A percentile compares a stretch with the other conserved stretches of the same genome.
These are phyloP conservation scores for Helenozyma baotianmanensis DNA, from an alignment of 805 yeast species.

Conservation along the genomic window DNA sequence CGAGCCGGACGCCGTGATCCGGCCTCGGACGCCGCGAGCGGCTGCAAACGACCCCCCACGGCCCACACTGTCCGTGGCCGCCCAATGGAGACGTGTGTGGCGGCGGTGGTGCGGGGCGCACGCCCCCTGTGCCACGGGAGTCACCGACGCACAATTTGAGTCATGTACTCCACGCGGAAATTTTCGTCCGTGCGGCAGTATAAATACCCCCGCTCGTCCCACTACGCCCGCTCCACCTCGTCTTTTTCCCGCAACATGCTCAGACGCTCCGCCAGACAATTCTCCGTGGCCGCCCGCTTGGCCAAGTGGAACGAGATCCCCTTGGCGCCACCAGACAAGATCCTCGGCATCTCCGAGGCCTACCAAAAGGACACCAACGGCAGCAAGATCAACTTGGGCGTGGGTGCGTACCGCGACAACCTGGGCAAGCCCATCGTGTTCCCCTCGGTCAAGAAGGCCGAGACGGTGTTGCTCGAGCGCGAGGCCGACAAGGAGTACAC, in stretches of 20 bases:
- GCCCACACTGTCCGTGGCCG: too few species aligned
- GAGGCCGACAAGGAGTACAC: conserved; percentile 78
- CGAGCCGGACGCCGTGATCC: too few species aligned
- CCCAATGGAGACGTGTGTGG: neutral
- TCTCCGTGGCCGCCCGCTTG: conserved; percentile 15
- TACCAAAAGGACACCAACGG: conserved; percentile 63
- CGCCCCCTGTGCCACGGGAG: too few species aligned
- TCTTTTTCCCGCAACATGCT: conserved; percentile 10
- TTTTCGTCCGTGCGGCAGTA: conserved; percentile 9
- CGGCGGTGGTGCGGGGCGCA: neutral
- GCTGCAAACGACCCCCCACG: neutral
- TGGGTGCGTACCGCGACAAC: conserved; percentile 92
- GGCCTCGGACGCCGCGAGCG: too few species aligned
- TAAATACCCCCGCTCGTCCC: conserved; percentile 1
- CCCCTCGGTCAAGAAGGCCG: conserved; percentile 70
- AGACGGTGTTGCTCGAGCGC: conserved; percentile 42
- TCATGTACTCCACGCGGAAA: conserved; percentile 5
- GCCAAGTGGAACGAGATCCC: conserved; percentile 34
- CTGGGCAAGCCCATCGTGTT: conserved; percentile 84
- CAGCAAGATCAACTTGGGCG: conserved; percentile 62
- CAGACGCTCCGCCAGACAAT: conserved; percentile 15
- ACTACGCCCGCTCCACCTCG: too few species aligned
- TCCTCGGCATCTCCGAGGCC: conserved; percentile 72
- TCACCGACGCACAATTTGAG: conserved; percentile 12
- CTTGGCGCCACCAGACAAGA: conserved; percentile 77